Evolutionary conservation across 1,284 basidiomycete genomes (phyloP).

Genomic region (Termitomyces sp.): DNA sequence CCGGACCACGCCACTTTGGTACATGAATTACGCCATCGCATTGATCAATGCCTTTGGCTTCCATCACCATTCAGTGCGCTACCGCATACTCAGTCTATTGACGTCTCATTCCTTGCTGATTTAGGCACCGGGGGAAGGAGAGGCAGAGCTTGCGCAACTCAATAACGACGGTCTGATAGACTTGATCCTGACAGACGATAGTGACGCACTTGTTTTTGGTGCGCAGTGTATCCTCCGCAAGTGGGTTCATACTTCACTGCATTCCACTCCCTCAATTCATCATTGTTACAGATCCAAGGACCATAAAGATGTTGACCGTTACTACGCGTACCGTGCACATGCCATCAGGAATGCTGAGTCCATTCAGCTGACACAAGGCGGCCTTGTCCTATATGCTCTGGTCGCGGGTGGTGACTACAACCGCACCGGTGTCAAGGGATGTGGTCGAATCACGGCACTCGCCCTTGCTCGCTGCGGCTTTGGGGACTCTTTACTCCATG

Average conservation of each 20-base stretch:
- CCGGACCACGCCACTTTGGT: constrained; percentile 16
- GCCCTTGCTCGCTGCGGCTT: constrained; percentile 16
- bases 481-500: constrained; percentile 15
- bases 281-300: not conserved
- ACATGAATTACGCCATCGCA: constrained; percentile 13
- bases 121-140: constrained; percentile 28
- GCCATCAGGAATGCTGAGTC: constrained; percentile 10
- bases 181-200: constrained; percentile 24
- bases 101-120: not conserved
- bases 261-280: not conserved
- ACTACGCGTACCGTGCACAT: constrained; percentile 12
- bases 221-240: constrained; percentile 19
- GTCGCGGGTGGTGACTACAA: constrained; percentile 24
- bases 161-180: constrained; percentile 21
- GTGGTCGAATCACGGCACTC: constrained; percentile 15
- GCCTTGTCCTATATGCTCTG: constrained; percentile 22
- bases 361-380: constrained; percentile 14
- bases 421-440: constrained; percentile 14
- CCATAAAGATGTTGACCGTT: constrained; percentile 5
- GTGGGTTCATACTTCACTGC: not conserved
- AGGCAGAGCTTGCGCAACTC: constrained; percentile 27
- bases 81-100: not conserved
- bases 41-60: constrained; percentile 24
- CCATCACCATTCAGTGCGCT: constrained; percentile 6
- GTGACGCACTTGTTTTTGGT: constrained; percentile 25